Evolutionary conservation across 2,329 filamentous ascomycete species (phyloP), one percentile per base, ranked within the genome.

Genomic region (Aspergillus ustus): DNA sequence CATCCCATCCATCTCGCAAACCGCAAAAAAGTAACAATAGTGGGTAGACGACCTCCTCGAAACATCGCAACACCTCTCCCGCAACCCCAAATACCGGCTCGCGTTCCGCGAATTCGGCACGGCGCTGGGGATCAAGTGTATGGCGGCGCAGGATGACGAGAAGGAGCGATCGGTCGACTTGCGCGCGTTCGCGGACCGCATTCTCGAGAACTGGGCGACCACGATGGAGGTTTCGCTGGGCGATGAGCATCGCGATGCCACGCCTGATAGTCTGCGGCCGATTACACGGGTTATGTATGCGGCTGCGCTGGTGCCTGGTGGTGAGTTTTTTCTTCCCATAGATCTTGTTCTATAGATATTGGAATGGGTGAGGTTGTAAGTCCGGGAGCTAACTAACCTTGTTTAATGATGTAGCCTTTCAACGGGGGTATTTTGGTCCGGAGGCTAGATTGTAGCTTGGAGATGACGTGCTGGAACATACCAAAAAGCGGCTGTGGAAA

Each of bases 221-320:
- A 74, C 76, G 57, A 76, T 78, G 71, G 70, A 78, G n/a, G 61
- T 73, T 7, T 70, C 74, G 17, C 69, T 77, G 51, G 67, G 72
- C 2, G 63, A 40, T 40, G 34, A 40, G 34, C 13, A 15, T 4
- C 15, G 70, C 22, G 66, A 67, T 17, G 65, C 74, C 20, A 70
- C 78, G 1, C 73, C 78, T 15, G 69, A 78, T 4, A 82, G 84
- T 50, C 67, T 87, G 64, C 73, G 77, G 49, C 84, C 84, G 0
- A 87, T 87, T 45, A 85, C 83, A 4, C 71, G 78, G 22, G 83
- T 83, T 44, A 87, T 87, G 84, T 86, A 85, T 73, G 82, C 84
- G 15, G 77, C 84, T 4, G 84, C 84, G 37, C 66, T 87, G 65
- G 78, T 84, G 53, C 82, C 84, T 4, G 84, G 84, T 66, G 82